phyloP scores from a whole-genome alignment of 441 rosid species.

The Viola pubescens region DNA sequence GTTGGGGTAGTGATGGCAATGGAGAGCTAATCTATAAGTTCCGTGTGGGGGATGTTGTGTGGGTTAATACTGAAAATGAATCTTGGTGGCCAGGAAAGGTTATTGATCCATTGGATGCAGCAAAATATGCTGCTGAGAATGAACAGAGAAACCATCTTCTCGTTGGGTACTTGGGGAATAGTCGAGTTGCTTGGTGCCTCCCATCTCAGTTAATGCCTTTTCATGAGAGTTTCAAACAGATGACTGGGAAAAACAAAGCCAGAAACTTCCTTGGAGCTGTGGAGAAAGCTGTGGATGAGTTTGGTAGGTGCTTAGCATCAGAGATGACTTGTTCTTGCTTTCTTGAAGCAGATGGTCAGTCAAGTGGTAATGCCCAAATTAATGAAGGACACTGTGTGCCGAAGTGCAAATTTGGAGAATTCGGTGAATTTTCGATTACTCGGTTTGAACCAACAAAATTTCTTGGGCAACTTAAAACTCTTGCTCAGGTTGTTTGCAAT shows the following conservation, averaged over 20 bases:
- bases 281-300: constrained; percentile 56
- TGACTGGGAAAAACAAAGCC: constrained; percentile 35
- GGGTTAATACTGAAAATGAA: constrained; percentile 51
- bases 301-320: constrained; percentile 40
- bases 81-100: constrained; percentile 94
- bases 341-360: constrained; percentile 19
- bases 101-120: constrained; percentile 31
- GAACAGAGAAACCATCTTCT: constrained; percentile 27
- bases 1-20: constrained; percentile 13
- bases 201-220: constrained; percentile 62
- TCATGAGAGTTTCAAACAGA: constrained; percentile 41
- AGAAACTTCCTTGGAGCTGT: constrained; percentile 49
- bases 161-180: constrained; percentile 47
- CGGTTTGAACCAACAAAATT: constrained; percentile 47
- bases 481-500: constrained; percentile 33
- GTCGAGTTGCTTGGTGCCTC: constrained; percentile 43
- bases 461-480: constrained; percentile 42
- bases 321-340: constrained; percentile 53
- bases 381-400: constrained; percentile 13
- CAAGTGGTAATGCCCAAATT: constrained; percentile 11
- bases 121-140: constrained; percentile 23
- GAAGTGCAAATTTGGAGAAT: constrained; percentile 36
- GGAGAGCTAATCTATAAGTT: constrained; percentile 24
- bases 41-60: constrained; percentile 60
- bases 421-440: constrained; percentile 36